Percentiles rank a stretch among this genome's conserved stretches.
Evolutionary conservation across 2,329 filamentous ascomycete species (phyloP).

Genomic region (Penicillium sp.): DNA sequence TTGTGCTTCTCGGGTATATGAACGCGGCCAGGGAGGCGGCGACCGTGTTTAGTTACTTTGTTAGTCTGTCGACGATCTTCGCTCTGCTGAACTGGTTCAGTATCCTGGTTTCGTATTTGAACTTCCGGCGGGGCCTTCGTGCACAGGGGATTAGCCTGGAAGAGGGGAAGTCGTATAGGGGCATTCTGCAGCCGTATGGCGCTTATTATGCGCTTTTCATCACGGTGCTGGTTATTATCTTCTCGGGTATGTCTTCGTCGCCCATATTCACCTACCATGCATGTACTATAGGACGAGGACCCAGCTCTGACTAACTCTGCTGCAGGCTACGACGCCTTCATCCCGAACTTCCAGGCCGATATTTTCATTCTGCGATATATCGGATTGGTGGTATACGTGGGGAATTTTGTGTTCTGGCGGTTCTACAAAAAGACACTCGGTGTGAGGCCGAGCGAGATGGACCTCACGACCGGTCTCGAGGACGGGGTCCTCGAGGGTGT

Average conservation of each 20-base stretch:
- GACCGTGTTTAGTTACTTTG: conserved; percentile 62
- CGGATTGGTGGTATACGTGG: neutral
- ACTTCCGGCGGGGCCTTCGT: neutral
- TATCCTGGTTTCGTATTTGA: conserved; percentile 4
- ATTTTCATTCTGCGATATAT: neutral
- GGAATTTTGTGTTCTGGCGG: neutral
- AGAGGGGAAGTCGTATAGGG: neutral
- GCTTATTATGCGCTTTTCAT: conserved; percentile 4
- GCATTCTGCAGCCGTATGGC: conserved; percentile 5
- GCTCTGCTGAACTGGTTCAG: conserved; percentile 6
- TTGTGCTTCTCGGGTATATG: conserved; percentile 70
- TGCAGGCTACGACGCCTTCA: neutral
- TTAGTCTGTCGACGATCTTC: neutral
- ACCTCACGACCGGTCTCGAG: neutral
- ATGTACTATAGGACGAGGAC: too few relatives aligned
- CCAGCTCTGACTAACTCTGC: too few relatives aligned
- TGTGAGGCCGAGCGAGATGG: neutral
- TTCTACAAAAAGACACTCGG: neutral
- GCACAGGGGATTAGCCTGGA: neutral
- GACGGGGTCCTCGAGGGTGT: too few relatives aligned
- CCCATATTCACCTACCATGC: too few relatives aligned
- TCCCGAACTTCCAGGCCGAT: neutral
- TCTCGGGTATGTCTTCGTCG: neutral
- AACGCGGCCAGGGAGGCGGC: conserved; percentile 56
- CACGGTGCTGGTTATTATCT: neutral